These are phyloP conservation scores for Mortierella hygrophila DNA, from an alignment of 192 early-diverging fungal species.

Conservation along the genomic window DNA sequence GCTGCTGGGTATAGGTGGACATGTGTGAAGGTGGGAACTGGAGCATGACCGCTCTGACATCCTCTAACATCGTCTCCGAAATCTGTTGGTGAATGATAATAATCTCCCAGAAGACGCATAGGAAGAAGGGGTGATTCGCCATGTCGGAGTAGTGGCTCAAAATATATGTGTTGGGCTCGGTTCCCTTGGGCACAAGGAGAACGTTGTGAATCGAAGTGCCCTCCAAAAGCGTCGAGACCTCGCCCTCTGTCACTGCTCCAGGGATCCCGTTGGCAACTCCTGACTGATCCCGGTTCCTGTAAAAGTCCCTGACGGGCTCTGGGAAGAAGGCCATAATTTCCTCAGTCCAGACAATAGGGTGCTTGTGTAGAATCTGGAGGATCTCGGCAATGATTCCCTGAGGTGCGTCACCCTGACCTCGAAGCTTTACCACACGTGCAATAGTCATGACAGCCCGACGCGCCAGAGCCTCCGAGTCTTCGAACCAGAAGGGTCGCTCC, in stretches of 20 bases:
- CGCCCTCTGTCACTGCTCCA: slow-evolving; percentile 44
- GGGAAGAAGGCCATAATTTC: slow-evolving; percentile 68
- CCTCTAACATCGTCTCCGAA: slow-evolving; percentile 43
- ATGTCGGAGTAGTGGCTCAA: slow-evolving; percentile 68
- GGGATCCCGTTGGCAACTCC: slow-evolving; percentile 26
- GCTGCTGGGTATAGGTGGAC: slow-evolving; percentile 74
- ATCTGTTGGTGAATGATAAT: slow-evolving; percentile 54
- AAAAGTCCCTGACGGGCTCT: slow-evolving; percentile 60
- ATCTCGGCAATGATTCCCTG: slow-evolving; percentile 62
- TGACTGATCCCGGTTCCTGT: slow-evolving; percentile 50
- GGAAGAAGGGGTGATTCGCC: slow-evolving; percentile 73
- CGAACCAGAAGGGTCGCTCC: slow-evolving; percentile 70
- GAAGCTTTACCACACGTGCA: slow-evolving; percentile 65
- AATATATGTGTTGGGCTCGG: slow-evolving; percentile 47
- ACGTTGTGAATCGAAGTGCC: slow-evolving; percentile 50
- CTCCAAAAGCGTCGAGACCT: slow-evolving; percentile 37
- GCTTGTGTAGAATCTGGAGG: slow-evolving; percentile 61
- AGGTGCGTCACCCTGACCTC: slow-evolving; percentile 66
- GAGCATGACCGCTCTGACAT: slow-evolving; percentile 75
- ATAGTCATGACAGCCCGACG: slow-evolving; percentile 65
- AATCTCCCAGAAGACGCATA: slow-evolving; percentile 76
- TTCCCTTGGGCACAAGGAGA: slow-evolving; percentile 43
- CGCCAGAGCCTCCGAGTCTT: slow-evolving; percentile 72
- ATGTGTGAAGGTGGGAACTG: slow-evolving; percentile 78
- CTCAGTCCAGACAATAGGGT: slow-evolving; percentile 66